Evolutionary conservation across 2,329 filamentous ascomycete species (phyloP).

Genomic region (Penicillium hesseltinei): DNA sequence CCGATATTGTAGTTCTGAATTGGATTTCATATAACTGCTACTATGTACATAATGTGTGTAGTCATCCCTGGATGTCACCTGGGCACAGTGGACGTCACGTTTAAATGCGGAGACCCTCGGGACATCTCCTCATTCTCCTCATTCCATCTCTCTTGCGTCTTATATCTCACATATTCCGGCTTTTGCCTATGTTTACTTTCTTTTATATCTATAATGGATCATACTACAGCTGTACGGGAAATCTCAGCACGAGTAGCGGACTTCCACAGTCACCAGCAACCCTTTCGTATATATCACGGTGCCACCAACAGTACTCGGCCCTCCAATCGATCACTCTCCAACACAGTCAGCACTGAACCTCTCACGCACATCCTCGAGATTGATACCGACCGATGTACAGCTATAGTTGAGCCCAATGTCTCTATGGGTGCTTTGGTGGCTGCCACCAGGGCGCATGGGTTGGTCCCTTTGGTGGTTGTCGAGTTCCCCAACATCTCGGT

Average conservation of each 20-base stretch:
- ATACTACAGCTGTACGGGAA: conserved; percentile 15
- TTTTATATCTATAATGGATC: conserved; percentile 14
- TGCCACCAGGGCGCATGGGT: conserved; percentile 53
- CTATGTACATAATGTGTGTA: neutral
- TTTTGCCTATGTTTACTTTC: neutral
- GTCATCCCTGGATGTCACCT: too few relatives aligned
- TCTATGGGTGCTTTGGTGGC: conserved; percentile 64
- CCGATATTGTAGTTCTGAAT: conserved; percentile 3
- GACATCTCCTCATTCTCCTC: neutral
- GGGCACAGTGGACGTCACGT: neutral
- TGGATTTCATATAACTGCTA: neutral
- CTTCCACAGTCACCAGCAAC: conserved; percentile 52
- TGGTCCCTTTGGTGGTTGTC: conserved; percentile 67
- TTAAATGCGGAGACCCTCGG: neutral
- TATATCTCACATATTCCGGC: neutral
- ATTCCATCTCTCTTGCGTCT: neutral
- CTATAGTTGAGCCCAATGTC: conserved; percentile 68
- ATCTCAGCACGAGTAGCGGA: conserved; percentile 18
- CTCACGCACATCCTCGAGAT: conserved; percentile 64
- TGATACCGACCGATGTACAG: conserved; percentile 53
- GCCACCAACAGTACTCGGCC: conserved; percentile 73
- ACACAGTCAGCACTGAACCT: conserved; percentile 65
- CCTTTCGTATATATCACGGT: conserved; percentile 75
- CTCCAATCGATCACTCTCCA: conserved; percentile 41
- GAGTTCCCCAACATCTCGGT: conserved; percentile 70